These are phyloP conservation scores for Lasiosphaeria miniovina DNA, from an alignment of 495 filamentous ascomycete species.

Conservation along the genomic window DNA sequence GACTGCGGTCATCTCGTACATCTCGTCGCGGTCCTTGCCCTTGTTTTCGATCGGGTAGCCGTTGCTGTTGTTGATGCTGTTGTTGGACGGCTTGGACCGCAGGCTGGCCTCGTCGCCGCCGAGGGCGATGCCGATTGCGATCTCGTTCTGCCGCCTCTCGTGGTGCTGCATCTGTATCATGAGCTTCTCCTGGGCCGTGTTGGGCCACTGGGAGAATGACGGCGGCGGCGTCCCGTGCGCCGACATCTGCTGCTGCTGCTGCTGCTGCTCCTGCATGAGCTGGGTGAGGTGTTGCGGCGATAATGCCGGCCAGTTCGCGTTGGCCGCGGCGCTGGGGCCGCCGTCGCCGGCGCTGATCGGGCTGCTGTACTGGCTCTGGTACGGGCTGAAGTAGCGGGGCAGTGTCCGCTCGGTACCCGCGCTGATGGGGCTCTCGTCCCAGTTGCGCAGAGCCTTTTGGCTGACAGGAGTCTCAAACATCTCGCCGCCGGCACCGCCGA, in stretches of 20 bases:
- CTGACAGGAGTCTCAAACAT: slow-evolving; percentile 49
- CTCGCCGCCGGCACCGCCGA: slow-evolving; percentile 24
- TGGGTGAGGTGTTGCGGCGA: slow-evolving; percentile 24
- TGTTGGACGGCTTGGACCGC: slow-evolving; percentile 26
- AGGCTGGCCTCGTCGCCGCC: slow-evolving; percentile 32
- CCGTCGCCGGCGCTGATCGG: slow-evolving; percentile 40
- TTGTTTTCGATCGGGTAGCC: slow-evolving; percentile 20
- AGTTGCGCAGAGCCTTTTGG: slow-evolving; percentile 44
- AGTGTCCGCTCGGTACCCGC: slow-evolving; percentile 32
- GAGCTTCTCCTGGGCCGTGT: slow-evolving; percentile 26
- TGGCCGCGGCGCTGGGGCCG: slow-evolving; percentile 27
- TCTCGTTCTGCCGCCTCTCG: slow-evolving; percentile 25
- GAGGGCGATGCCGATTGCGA: slow-evolving; percentile 36
- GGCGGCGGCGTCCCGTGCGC: slow-evolving; percentile 21
- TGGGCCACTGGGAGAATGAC: slow-evolving; percentile 33
- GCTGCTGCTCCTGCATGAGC: slow-evolving; percentile 17
- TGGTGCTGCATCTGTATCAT: slow-evolving; percentile 23
- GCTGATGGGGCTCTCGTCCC: slow-evolving; percentile 46
- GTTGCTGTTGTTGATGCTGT: slow-evolving; percentile 18
- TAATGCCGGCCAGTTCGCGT: slow-evolving; percentile 24
- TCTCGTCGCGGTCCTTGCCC: slow-evolving; percentile 32
- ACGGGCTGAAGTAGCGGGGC: slow-evolving; percentile 49
- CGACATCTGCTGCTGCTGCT: slow-evolving; percentile 11
- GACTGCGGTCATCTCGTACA: slow-evolving; percentile 33
- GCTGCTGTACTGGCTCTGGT: slow-evolving; percentile 46